Evolutionary conservation across 2,329 filamentous ascomycete genomes (phyloP), one percentile per base, ranked within the genome.

Genomic region (Monilinia fructicola): DNA sequence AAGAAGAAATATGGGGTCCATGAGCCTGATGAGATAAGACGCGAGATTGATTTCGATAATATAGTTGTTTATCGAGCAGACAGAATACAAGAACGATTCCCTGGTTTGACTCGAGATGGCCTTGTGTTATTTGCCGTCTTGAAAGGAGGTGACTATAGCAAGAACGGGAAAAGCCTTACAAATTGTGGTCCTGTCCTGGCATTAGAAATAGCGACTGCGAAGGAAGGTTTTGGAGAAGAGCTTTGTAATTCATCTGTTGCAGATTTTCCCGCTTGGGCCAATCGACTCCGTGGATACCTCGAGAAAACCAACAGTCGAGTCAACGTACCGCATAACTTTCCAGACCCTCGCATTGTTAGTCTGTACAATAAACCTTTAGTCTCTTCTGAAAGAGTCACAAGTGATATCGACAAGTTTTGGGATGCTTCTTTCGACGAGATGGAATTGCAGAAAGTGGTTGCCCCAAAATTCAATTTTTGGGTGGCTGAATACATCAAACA

Each of bases 61-160:
- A 42, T 62, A 64, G 90, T 88, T 55, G 80, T 95, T 61, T 94
- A 96, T 76, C 86, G 91, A 62, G 85, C 85, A 0, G 76, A 82
- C 6, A 80, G 83, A 40, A 84, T 87, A 0, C 80, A 80, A 71
- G 77, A 78, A 26, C 64, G 58, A 10, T 60, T 65, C 2, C 72
- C 2, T 74, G 89, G 88, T 0, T 80, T 97, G 54, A 90, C 92
- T 74, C 83, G 89, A 21, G 87, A 93, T 67, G 93, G 92, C 0
- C 95, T 98, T 92, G 89, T 97, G 18, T 79, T 98, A 14, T 90
- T 97, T 26, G 94, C 94, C 0, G 80, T 98, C 69, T 92, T 98
- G 84, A 96, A 92, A 71, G 94, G 94, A 4, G 94, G 93, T 9
- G 94, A 98, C 77, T 98, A 98, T 73, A 81, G 93, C 0, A 90